Percentiles rank a stretch among this genome's conserved stretches.
Conservation (phyloP, 495 filamentous ascomycete genomes). For the Cudoniella acicularis region DNA sequence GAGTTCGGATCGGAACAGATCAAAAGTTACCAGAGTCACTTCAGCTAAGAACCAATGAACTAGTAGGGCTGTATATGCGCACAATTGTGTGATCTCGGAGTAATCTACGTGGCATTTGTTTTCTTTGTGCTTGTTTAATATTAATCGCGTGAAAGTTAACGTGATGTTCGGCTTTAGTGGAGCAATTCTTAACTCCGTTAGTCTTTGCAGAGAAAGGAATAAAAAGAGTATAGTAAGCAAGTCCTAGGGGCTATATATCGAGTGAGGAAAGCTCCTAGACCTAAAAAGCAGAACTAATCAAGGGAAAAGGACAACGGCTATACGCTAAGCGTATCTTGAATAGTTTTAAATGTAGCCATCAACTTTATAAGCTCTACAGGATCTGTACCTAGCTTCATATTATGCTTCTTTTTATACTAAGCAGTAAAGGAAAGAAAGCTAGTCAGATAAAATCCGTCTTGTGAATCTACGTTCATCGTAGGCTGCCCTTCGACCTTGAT, state of each 20-base stretch:
- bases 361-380: constrained; percentile 18
- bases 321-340: constrained; percentile 16
- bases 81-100: too few relatives aligned
- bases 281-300: constrained; percentile 17
- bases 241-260: constrained; percentile 9
- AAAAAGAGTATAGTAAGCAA: constrained; percentile 17
- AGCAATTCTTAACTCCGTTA: too few relatives aligned
- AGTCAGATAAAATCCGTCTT: constrained; percentile 19
- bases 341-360: constrained; percentile 17
- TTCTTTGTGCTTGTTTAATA: too few relatives aligned
- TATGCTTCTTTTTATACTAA: constrained; percentile 23
- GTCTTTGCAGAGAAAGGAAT: too few relatives aligned
- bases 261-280: constrained; percentile 14
- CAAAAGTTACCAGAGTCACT: too few relatives aligned
- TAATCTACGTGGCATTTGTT: too few relatives aligned
- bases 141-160: too few relatives aligned
- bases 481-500: constrained; percentile 1
- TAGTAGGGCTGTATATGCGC: too few relatives aligned
- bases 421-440: constrained; percentile 21
- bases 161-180: too few relatives aligned
- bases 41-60: too few relatives aligned
- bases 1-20: too few relatives aligned
- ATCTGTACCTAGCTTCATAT: constrained; percentile 19
- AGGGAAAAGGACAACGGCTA: constrained; percentile 18
- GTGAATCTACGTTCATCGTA: constrained; percentile 10